Base-by-base conservation (phyloP, 148 eudicot species). In the Silene uniflora region DNA sequence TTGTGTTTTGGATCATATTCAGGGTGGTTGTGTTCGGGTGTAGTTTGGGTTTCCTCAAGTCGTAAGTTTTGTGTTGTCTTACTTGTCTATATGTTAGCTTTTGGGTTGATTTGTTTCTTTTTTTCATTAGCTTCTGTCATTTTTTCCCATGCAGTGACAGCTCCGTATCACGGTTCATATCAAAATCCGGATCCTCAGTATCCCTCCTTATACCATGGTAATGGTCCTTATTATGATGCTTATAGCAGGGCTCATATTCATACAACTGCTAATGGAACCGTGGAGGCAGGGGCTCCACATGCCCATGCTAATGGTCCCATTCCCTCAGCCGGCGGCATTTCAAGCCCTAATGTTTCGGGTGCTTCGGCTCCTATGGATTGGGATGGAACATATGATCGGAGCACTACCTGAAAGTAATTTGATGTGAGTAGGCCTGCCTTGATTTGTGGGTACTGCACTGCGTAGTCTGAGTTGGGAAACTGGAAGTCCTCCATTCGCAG, bases 201-300 rank as follows among this genome's bases (percentile, higher is more conserved):
- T 74, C 89, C 86, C 69, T 59, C 74, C 42, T 25, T 77, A 47
- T 72, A 83, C 84, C 91, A 77, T 23, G 78, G 77, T 62, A 79
- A 81, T 63, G 94, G 86, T 65, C 82, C 87, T 9, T 91, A 81
- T 75, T 82, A 75, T 63, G 84, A 86, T 68, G 60, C 85, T 25
- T 84, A 84, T 61, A 79, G 87, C 72, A 77, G 84, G 62, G 77
- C 78, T 68, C 84, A 77, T 54, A 73, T 27, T 62, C 77, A 82
- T 49, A 78, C 65, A 78, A 81, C 85, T 39, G 74, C 63, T 39
- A 80, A 68, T 32, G 73, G 79, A 77, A 74, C 82, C 62, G 79
- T 68, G 56, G 88, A 81, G 71, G 88, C 81, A 67, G 78, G 61
- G 69, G 72, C 62, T 19, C 77, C 92, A 1, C 80, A 79, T 42